Evolutionary conservation across 768 basidiomycete species (phyloP).

Genomic region (Mycena vitilis): DNA sequence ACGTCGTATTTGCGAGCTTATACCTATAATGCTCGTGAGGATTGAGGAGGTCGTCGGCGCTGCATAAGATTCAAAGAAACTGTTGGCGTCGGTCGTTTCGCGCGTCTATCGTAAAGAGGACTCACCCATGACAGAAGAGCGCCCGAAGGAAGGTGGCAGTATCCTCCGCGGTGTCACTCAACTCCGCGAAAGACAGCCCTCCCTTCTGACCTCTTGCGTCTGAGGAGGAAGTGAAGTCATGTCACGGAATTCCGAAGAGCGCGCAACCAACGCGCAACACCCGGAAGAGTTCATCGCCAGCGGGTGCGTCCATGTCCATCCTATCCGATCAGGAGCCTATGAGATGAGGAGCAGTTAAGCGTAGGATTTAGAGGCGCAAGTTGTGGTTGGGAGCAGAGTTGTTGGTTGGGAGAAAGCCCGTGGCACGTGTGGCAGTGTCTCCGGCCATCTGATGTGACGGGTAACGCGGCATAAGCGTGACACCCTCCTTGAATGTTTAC

Average conservation of each 20-base stretch:
- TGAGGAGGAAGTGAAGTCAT: background rate
- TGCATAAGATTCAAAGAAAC: background rate
- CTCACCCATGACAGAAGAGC: background rate
- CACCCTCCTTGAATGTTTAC: too few relatives aligned
- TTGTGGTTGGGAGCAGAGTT: too few relatives aligned
- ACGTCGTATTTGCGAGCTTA: constrained; percentile 26
- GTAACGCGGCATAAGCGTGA: too few relatives aligned
- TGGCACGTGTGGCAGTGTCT: too few relatives aligned
- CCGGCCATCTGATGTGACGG: too few relatives aligned
- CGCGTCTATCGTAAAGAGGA: background rate
- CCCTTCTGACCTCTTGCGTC: background rate
- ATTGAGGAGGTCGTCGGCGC: background rate
- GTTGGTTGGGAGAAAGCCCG: too few relatives aligned
- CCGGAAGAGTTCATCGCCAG: too few relatives aligned
- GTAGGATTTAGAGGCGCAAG: too few relatives aligned
- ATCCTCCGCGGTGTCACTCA: background rate
- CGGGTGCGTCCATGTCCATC: too few relatives aligned
- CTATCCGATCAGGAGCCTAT: too few relatives aligned
- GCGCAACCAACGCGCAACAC: background rate
- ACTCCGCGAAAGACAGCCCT: background rate
- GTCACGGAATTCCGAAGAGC: background rate
- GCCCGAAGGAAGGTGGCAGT: background rate
- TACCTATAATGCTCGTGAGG: background rate
- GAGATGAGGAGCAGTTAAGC: too few relatives aligned
- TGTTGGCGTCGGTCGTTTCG: background rate